Evolutionary conservation across 352 stramenopile species (phyloP), one percentile per base, ranked within the genome.

Genomic region (Phytophthora hibernalis): DNA sequence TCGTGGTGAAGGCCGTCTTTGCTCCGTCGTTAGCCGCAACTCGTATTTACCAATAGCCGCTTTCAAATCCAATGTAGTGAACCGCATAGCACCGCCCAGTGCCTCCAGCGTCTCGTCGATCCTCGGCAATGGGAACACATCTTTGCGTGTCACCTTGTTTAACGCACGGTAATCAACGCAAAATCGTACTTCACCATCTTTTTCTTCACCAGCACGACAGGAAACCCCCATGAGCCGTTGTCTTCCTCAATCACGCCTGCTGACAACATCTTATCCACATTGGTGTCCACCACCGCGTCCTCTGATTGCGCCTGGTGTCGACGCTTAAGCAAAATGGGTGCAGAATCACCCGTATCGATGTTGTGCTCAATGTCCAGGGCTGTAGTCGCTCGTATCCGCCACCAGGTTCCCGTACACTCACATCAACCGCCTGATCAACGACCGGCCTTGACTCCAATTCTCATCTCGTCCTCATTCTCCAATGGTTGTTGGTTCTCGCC

Each of bases 1-100:
- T 24, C 5, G 57, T 69, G 1, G 54, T 18, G 11, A 76, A 68
- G 18, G 61, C 68, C 9, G 61, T 71, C 63, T 52, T 33, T n/a
- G 7, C 66, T 2, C 52, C 24, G 7, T 55, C 33, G 2, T 28
- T 10, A 5, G 53, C n/a, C 11, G 66, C 38, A 11, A 68, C 20
- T n/a, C 54, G 13, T 20, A 73, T 44, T 21, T 44, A 16, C 37
- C 37, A 44, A 21, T 44, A 44, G 4, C 37, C 37, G 16, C 37
- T 21, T 44, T 44, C 9, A 44, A 21, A 9, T 22, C 37, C 9
- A 44, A 21, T 16, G 37, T 44, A 1, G 37, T 44, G n/a, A 26
- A 44, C 28, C 3, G n/a, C 16, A 38, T 15, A 12, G 24, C 45
- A 5, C 45, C 45, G 13, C 45, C 26, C 8, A 53, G 8, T 22